Base-by-base conservation (phyloP, 305 asterid species). In the Plantago coronopus region DNA sequence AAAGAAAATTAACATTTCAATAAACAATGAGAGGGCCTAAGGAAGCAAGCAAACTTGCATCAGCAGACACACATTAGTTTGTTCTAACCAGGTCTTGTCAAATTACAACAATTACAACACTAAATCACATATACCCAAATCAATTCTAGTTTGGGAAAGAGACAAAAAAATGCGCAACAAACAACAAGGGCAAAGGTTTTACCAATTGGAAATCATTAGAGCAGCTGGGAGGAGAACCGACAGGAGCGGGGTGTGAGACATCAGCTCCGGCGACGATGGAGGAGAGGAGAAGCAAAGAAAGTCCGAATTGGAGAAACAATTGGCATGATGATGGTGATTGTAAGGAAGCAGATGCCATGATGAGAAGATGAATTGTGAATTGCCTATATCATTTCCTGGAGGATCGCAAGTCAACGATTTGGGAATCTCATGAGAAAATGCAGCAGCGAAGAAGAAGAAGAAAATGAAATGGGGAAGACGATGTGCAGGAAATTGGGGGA, bases 171-270 rank as follows among this genome's bases (percentile, higher is more conserved):
- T 2, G 29, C 29, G 29, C 3, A 25, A 42, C 23, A 56, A 69
- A 67, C n/a, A 8, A 47, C 58, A 14, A 42, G n/a, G n/a, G n/a
- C 27, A 54, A 2, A 40, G 50, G 22, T 50, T 77, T 50, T 77
- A 86, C 97, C 87, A 81, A 71, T 59, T 75, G 82, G 74, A 62
- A 79, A 61, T 84, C 94, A 58, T 86, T 82, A 12, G 69, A 65
- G 82, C 97, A 89, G 67, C 79, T 53, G 29, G 76, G 57, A 21
- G 76, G 57, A 21, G 67, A 76, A 53, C 69, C 67, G 5, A 49
- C 54, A 17, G 85, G 72, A 46, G 86, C 55, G 48, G 80, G 66
- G 61, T 66, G 80, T n/a, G 85, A 73, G 23, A 75, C 74, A 14
- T 78, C 87, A 69, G 75, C 78, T 18, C 75, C 85, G 27, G 67